A percentile compares a stretch with the other conserved stretches of the same genome.
Conservation (phyloP, 495 filamentous ascomycete species). For the Penicillium ucsense region DNA sequence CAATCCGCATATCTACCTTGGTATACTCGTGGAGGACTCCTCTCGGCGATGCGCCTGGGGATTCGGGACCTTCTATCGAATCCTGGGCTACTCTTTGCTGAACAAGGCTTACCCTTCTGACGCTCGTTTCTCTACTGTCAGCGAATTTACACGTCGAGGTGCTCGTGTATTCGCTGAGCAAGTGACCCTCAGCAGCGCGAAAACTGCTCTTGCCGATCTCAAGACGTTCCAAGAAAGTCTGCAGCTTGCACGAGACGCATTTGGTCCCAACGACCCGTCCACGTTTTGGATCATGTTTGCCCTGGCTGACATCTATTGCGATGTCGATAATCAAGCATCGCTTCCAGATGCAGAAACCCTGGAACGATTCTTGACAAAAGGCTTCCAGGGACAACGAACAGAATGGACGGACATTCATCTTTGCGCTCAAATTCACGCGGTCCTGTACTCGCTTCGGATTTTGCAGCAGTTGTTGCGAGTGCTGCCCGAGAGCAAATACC, state of each 20-base stretch:
- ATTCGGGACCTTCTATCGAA: constrained; percentile 40
- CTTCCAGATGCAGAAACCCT: constrained; percentile 7
- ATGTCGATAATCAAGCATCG: constrained; percentile 1
- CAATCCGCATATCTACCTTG: constrained; percentile 44
- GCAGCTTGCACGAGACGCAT: constrained; percentile 4
- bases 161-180: constrained; percentile 24
- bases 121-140: constrained; percentile 14
- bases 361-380: constrained; percentile 17
- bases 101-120: constrained; percentile 24
- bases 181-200: constrained; percentile 13
- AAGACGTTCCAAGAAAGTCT: constrained; percentile 9
- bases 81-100: constrained; percentile 50
- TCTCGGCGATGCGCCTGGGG: constrained; percentile 55
- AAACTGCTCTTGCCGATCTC: constrained; percentile 9
- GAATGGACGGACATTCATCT: constrained; percentile 57
- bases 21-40: constrained; percentile 48
- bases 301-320: constrained; percentile 20
- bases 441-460: constrained; percentile 58
- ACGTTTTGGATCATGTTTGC: constrained; percentile 30
- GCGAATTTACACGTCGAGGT: constrained; percentile 41
- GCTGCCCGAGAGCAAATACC: background rate
- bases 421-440: constrained; percentile 50
- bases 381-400: constrained; percentile 13
- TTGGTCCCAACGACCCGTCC: constrained; percentile 3
- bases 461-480: constrained; percentile 44